Base-by-base conservation (phyloP, 1,139 yeast species). In the Casaregolazyma suthepensis region DNA sequence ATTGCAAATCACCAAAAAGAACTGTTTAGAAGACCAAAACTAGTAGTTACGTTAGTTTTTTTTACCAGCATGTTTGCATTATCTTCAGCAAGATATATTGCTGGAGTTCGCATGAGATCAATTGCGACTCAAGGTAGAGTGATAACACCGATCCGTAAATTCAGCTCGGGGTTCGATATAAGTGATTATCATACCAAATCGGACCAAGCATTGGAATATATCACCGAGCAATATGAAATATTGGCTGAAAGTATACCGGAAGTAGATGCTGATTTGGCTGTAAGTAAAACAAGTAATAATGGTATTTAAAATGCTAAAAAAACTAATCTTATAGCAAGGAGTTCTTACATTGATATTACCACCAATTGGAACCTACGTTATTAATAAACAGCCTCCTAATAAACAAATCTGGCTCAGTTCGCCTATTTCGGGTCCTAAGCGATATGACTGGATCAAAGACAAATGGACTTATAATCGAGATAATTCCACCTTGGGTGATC, bases 361-460 rank as follows among this genome's bases (percentile, higher is more conserved):
- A 1, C 78, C 81, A 1, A 72, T 75, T 40, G 96, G 96, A 1
- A 80, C 91, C 1, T 90, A 90, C 67, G 95, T 90, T 37, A 83
- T 91, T 62, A 91, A 90, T 72, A 88, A 88, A 66, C 96, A 91
- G 71, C 96, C 97, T 1, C 96, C 96, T 1, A 90, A 88, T 69
- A 85, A 85, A 69, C 98, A 90, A 68, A 84, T 90, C 44, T 90
- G 98, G 98, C 77, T 89, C 52, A 82, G 94, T 57, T 86, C 95
- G 43, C 98, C 98, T 0, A 65, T 87, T 4, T 86, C 94, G n/a
- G 98, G 98, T 0, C 98, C 98, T 12, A 87, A 88, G 65, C 72
- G 88, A 54, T 73, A 68, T 57, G 76, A 74, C 53, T 65, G 61
- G 52, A 63, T 68, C 29, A 69, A 66, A 23, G 70, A 69, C 15